Conservation (phyloP, 768 basidiomycete genomes). For the Hypsizygus marmoreus region DNA sequence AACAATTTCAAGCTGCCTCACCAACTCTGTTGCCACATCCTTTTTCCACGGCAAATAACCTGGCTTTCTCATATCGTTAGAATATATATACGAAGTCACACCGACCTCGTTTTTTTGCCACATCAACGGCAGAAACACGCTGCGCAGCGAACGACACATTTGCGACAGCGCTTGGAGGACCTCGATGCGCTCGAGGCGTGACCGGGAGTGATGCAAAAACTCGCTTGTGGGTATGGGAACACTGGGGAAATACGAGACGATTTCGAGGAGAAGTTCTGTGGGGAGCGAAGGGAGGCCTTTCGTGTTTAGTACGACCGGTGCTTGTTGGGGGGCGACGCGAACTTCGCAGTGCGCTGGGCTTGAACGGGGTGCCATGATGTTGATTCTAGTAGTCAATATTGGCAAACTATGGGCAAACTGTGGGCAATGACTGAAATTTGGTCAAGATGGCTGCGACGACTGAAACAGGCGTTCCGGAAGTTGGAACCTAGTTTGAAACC, state of each 20-base stretch:
- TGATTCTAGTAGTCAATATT: too few species aligned
- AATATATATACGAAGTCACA: not conserved
- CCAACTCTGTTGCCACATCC: slow-evolving; percentile 14
- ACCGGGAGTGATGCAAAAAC: not conserved
- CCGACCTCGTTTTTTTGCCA: slow-evolving; percentile 23
- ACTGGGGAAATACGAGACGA: slow-evolving; percentile 19
- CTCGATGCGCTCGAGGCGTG: slow-evolving; percentile 8
- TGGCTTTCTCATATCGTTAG: not conserved
- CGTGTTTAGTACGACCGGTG: slow-evolving; percentile 18
- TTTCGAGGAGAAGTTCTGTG: slow-evolving; percentile 26
- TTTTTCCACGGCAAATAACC: not conserved
- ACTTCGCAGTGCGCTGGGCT: not conserved
- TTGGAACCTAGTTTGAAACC: too few species aligned
- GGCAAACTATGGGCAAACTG: too few species aligned
- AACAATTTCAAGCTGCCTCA: slow-evolving; percentile 24
- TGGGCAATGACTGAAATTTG: too few species aligned
- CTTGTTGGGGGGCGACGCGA: not conserved
- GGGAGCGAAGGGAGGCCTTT: slow-evolving; percentile 21
- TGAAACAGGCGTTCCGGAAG: too few species aligned
- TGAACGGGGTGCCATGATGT: slow-evolving; percentile 1
- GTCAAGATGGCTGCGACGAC: too few species aligned
- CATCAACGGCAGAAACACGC: slow-evolving; percentile 14
- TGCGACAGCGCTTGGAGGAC: slow-evolving; percentile 19
- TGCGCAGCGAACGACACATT: slow-evolving; percentile 20
- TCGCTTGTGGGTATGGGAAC: slow-evolving; percentile 14